Base-by-base conservation (phyloP, 1,284 basidiomycete genomes). In the Malassezia japonica region DNA sequence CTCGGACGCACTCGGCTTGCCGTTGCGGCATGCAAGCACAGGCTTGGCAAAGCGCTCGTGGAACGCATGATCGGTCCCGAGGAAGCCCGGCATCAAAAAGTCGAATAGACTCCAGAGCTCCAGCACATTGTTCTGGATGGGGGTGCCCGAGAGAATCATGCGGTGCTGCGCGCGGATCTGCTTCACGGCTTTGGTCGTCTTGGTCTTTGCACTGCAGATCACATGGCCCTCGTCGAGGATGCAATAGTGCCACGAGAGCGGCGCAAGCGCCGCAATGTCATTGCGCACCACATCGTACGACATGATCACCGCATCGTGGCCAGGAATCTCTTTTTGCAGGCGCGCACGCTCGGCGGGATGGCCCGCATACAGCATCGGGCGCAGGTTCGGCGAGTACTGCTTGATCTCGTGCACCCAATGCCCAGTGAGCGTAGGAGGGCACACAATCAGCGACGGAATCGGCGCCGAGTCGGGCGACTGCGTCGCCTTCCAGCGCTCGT, bases 41-140 rank as follows among this genome's bases (percentile, higher is more conserved):
- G 94, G 94, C 70, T 92, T 94, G 58, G 88, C 86, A 70, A 94
- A 99, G 13, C 87, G 81, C 58, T 98, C 90, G 65, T 90, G 94
- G 78, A 99, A 99, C 4, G 83, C 83, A n/a, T 83, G 76, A 73
- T 98, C 94, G 6, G 84, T 89, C 21, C 94, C 94, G 40, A 99
- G 77, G 77, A 98, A 98, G 1, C 94, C 94, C 18, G 94, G 94
- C 94, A 99, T 99, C 61, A 99, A 76, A 76, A 96, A 99, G 74
- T 99, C 94, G 74, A 99, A 99, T 50, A 99, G 77, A 75, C 87
- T 94, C 94, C 94, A 99, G 3, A 99, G 77, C 74, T 99, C 94
- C 34, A 99, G 77, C 7, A 98, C 91, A 69, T 98, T 98, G 75
- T 99, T 99, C 77, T 99, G 94, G 53, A 99, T 96, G 0, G 94